These are phyloP conservation scores for Phytophthora sp. DNA, from an alignment of 352 stramenopile species.

Conservation along the genomic window DNA sequence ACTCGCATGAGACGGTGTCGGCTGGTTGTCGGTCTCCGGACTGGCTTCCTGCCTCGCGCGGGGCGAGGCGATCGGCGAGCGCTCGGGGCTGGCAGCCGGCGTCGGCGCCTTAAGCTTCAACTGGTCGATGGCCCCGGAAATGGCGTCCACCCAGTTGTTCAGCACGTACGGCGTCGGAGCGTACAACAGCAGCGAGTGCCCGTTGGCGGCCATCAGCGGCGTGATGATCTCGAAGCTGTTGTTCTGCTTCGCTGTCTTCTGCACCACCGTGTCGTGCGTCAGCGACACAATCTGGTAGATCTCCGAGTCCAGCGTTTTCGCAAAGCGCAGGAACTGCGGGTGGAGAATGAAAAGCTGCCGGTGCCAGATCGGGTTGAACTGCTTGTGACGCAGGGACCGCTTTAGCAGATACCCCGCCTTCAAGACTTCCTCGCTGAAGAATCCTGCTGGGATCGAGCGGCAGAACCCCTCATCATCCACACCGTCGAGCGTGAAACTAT, in stretches of 20 bases:
- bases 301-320: conserved; percentile 64
- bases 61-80: conserved; percentile 30
- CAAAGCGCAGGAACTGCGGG: conserved; percentile 72
- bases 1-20: conserved; percentile 9
- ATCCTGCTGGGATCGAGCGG: conserved; percentile 40
- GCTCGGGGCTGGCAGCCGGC: conserved; percentile 12
- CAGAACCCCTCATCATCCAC: conserved; percentile 36
- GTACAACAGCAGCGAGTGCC: conserved; percentile 72
- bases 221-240: conserved; percentile 84
- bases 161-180: conserved; percentile 51
- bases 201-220: conserved; percentile 65
- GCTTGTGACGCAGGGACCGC: conserved; percentile 87
- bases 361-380: conserved; percentile 85
- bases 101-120: conserved; percentile 29
- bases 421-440: conserved; percentile 73
- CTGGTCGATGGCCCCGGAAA: conserved; percentile 55
- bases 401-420: conserved; percentile 83
- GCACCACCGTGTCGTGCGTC: conserved; percentile 64
- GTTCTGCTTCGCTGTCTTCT: conserved; percentile 76
- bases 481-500: conserved; percentile 23
- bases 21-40: conserved; percentile 20
- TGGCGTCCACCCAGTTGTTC: conserved; percentile 69
- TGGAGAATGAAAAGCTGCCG: conserved; percentile 79
- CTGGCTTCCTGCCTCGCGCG: conserved; percentile 29
- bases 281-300: conserved; percentile 81